These are phyloP conservation scores for Apiospora aurea DNA, from an alignment of 2,329 filamentous ascomycete genomes.

Conservation along the genomic window DNA sequence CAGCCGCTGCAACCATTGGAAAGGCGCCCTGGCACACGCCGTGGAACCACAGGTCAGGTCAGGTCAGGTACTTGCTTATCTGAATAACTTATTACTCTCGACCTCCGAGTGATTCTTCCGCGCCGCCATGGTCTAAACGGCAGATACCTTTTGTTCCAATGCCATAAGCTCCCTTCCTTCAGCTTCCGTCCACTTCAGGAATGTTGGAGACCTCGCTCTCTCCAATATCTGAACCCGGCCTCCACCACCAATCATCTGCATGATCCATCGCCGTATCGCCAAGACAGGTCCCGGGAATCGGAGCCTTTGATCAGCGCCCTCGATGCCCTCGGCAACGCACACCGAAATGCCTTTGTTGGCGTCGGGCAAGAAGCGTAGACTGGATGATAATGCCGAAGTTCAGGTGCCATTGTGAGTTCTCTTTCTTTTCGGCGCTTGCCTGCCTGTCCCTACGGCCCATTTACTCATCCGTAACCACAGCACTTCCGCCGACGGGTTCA, in stretches of 20 bases:
- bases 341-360: constrained; percentile 39
- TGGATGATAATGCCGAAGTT: constrained; percentile 42
- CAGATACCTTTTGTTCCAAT: neutral
- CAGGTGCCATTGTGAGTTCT: constrained; percentile 39
- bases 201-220: constrained; percentile 12
- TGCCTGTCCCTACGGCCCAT: constrained; percentile 4
- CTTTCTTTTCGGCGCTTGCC: neutral
- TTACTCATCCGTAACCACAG: constrained; percentile 25
- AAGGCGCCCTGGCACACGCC: neutral
- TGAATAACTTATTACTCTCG: neutral
- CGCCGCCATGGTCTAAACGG: constrained; percentile 18
- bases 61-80: constrained; percentile 1
- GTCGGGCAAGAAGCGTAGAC: constrained; percentile 46
- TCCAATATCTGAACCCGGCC: neutral
- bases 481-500: constrained; percentile 31
- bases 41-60: neutral
- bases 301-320: constrained; percentile 16
- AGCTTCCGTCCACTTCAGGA: neutral
- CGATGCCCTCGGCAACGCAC: constrained; percentile 48
- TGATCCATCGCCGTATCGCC: constrained; percentile 26
- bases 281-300: constrained; percentile 7
- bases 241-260: neutral
- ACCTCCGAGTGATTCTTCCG: constrained; percentile 25
- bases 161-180: constrained; percentile 9
- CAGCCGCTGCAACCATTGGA: neutral